These are phyloP conservation scores for Simplicillium sp. DNA, from an alignment of 2,329 filamentous ascomycete species.

Conservation along the genomic window DNA sequence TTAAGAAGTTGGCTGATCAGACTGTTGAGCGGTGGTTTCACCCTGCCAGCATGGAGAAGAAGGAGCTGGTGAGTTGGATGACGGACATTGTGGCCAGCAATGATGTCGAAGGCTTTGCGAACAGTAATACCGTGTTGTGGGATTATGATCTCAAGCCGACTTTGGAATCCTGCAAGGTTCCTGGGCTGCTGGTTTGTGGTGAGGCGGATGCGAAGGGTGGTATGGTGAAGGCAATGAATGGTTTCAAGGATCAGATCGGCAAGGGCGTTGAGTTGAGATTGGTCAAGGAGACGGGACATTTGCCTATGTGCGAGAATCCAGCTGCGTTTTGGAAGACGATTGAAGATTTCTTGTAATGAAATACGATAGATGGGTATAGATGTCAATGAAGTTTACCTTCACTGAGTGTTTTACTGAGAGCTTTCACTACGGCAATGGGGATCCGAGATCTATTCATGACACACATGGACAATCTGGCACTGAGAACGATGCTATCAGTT, in stretches of 20 bases:
- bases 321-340: conserved; percentile 57
- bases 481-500: too few relatives aligned
- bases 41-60: conserved; percentile 33
- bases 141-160: conserved; percentile 55
- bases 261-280: conserved; percentile 50
- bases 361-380: not conserved
- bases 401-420: too few relatives aligned
- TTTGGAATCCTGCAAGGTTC: conserved; percentile 44
- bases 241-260: conserved; percentile 54
- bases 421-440: too few relatives aligned
- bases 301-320: conserved; percentile 76
- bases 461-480: too few relatives aligned
- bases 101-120: conserved; percentile 58
- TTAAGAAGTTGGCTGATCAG: conserved; percentile 55
- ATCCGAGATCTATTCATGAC: too few relatives aligned
- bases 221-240: conserved; percentile 70
- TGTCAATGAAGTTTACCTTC: too few relatives aligned
- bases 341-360: conserved; percentile 40
- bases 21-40: conserved; percentile 79
- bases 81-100: conserved; percentile 62
- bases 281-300: conserved; percentile 63
- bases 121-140: conserved; percentile 61
- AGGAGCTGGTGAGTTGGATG: conserved; percentile 43
- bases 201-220: conserved; percentile 61
- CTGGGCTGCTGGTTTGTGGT: conserved; percentile 62